Percentiles rank a stretch among this genome's conserved stretches.
phyloP scores from a whole-genome alignment of 2,329 filamentous ascomycete genomes.

The Fusarium temperatum region DNA sequence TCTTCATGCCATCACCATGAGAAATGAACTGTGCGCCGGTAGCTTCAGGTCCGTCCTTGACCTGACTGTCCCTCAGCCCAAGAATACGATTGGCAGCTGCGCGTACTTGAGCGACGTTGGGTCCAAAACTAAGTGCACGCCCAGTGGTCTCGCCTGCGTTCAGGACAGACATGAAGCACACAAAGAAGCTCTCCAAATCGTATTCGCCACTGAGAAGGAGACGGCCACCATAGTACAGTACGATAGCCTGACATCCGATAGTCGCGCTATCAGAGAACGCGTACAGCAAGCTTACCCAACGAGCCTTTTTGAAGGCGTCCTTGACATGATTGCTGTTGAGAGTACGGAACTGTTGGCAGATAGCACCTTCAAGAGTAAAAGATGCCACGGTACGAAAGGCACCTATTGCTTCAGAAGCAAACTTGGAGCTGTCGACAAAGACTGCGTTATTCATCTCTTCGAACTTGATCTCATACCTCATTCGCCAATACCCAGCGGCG shows the following conservation, averaged over 20 bases:
- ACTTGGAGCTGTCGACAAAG: slow-evolving; percentile 77
- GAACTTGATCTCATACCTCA: slow-evolving; percentile 69
- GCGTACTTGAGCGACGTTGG: slow-evolving; percentile 68
- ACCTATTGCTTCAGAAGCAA: slow-evolving; percentile 76
- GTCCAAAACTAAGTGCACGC: slow-evolving; percentile 66
- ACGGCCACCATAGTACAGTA: slow-evolving; percentile 72
- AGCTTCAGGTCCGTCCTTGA: slow-evolving; percentile 34
- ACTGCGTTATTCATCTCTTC: slow-evolving; percentile 73
- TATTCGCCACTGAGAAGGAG: slow-evolving; percentile 64
- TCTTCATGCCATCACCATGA: slow-evolving; percentile 59
- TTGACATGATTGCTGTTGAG: slow-evolving; percentile 68
- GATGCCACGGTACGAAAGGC: slow-evolving; percentile 78
- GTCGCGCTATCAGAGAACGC: slow-evolving; percentile 74
- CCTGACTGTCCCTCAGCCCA: slow-evolving; percentile 53
- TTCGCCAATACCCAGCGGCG: slow-evolving; percentile 57
- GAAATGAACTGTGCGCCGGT: slow-evolving; percentile 41
- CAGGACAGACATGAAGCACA: slow-evolving; percentile 71
- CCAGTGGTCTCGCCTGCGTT: slow-evolving; percentile 64
- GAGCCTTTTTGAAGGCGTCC: slow-evolving; percentile 67
- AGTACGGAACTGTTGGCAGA: slow-evolving; percentile 66
- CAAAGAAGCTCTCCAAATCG: slow-evolving; percentile 56
- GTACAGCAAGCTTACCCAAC: slow-evolving; percentile 70
- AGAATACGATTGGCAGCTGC: slow-evolving; percentile 69
- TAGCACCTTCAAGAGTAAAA: slow-evolving; percentile 73
- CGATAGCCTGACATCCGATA: slow-evolving; percentile 68